Conservation (phyloP, 108 stramenopile species). For the Tribonema minus region DNA sequence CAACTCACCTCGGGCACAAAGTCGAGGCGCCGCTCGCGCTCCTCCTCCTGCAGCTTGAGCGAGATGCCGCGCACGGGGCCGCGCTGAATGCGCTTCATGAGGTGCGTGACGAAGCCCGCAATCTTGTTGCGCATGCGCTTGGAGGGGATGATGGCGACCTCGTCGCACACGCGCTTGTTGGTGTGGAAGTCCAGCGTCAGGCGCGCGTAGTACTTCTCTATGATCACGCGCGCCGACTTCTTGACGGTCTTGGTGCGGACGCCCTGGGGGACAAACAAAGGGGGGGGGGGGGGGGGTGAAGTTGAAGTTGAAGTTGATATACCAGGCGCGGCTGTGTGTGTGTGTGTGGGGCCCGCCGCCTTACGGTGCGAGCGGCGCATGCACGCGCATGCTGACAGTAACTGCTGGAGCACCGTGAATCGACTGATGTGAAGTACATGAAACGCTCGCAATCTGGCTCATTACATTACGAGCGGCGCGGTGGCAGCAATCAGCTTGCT, state of each 20-base stretch:
- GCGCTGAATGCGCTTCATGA: conserved; percentile 99
- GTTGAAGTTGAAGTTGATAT: too few relatives aligned
- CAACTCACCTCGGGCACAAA: conserved; percentile 98
- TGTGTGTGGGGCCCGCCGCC: too few relatives aligned
- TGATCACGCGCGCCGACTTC: conserved; percentile 96
- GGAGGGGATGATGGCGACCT: conserved; percentile 92
- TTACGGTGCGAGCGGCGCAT: too few relatives aligned
- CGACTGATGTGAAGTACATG: too few relatives aligned
- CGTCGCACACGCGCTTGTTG: conserved; percentile 95
- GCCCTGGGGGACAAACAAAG: too few relatives aligned
- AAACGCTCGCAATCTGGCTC: too few relatives aligned
- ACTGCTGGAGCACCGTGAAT: too few relatives aligned
- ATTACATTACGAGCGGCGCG: too few relatives aligned
- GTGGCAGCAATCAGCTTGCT: too few relatives aligned
- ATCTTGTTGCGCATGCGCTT: conserved; percentile 99
- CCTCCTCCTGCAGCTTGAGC: conserved; percentile 99
- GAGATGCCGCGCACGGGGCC: conserved; percentile 98
- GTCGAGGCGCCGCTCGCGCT: conserved; percentile 98
- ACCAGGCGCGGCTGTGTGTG: too few relatives aligned
- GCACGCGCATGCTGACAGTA: too few relatives aligned
- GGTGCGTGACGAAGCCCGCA: conserved; percentile 95
- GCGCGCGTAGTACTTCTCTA: conserved; percentile 99
- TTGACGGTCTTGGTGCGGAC: conserved; percentile 99
- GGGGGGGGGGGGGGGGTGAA: too few relatives aligned
- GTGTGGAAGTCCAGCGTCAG: conserved; percentile 99